Base-by-base conservation (phyloP, 108 stramenopile genomes). In the Nitzschia sp. region DNA sequence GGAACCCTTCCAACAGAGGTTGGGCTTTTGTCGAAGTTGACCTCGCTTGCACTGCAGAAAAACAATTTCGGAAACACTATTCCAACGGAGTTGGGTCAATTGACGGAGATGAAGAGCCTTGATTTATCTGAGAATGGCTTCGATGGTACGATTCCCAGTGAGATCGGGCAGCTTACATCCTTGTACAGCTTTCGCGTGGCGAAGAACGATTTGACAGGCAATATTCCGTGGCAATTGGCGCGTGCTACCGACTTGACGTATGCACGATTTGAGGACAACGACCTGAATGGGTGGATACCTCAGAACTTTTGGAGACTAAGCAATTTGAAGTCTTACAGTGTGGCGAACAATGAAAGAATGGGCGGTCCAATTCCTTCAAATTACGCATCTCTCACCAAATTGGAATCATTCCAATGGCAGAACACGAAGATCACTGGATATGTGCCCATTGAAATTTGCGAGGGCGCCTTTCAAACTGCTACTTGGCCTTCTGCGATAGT, bases 141-240 rank as follows among this genome's bases (percentile, higher is more conserved):
- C 6, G 19, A 6, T n/a, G 51, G 51, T 11, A 65, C 64, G 10
- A 51, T 65, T 10, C 64, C 64, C 2, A 52, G 50, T 14, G 26
- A 65, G 10, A 1, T 65, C 26, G 64, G 64, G 0, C 20, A 6
- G 0, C 15, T 52, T 9, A 65, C 64, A 1, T 10, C 15, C 24
- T 6, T 65, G 64, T 22, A 51, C 15, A 26, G 7, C 12, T 52
- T 51, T 2, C 39, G 12, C 1, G 14, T 65, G 51, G 7, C 51
- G 37, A 6, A 29, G 3, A 65, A 65, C 20, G 8, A 12, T 25
- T 52, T 65, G 29, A 29, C 0, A 25, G 64, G 64, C 0, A 34
- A 1, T 51, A 10, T 65, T n/a, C 64, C 64, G 1, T 7, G 50
- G 14, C 51, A 65, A 20, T 26, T 65, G 1, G 64, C 29, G 1